These are phyloP conservation scores for Fusarium phyllophilum DNA, from an alignment of 2,329 filamentous ascomycete genomes.

Conservation along the genomic window DNA sequence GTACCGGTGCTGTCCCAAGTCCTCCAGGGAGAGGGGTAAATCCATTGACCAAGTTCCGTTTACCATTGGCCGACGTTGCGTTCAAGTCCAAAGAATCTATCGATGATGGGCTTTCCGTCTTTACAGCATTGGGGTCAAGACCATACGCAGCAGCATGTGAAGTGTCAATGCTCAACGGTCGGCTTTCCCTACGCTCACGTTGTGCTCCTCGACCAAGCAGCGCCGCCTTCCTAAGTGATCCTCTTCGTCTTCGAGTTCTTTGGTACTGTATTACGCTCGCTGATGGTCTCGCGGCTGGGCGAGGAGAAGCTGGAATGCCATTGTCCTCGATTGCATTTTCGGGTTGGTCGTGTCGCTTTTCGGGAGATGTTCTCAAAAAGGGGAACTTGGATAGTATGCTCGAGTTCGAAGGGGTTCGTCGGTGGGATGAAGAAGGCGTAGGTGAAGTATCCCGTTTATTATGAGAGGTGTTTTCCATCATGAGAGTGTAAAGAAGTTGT, in stretches of 20 bases:
- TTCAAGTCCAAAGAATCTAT: conserved; percentile 57
- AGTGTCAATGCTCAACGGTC: conserved; percentile 56
- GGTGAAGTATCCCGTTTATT: conserved; percentile 26
- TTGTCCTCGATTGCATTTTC: conserved; percentile 53
- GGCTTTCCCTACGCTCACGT: conserved; percentile 66
- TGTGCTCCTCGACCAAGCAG: conserved; percentile 79
- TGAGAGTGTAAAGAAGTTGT: background rate
- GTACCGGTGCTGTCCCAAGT: conserved; percentile 20
- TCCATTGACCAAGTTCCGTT: conserved; percentile 59
- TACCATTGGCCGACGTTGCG: conserved; percentile 55
- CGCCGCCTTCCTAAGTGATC: conserved; percentile 87
- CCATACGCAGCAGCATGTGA: conserved; percentile 44
- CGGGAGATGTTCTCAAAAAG: conserved; percentile 66
- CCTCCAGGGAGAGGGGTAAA: conserved; percentile 51
- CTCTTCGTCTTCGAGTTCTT: conserved; percentile 75
- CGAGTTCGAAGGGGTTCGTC: conserved; percentile 66
- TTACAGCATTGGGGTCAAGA: conserved; percentile 26
- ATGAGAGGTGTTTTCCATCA: conserved; percentile 29
- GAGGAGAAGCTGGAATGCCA: conserved; percentile 49
- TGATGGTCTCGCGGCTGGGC: conserved; percentile 41
- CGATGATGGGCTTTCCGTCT: conserved; percentile 37
- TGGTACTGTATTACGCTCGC: conserved; percentile 53
- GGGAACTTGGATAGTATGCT: conserved; percentile 75
- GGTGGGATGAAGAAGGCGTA: conserved; percentile 34
- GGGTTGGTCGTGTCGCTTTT: conserved; percentile 46